Conservation (phyloP, 805 yeast species). For the Monosporozyma aerobia region DNA sequence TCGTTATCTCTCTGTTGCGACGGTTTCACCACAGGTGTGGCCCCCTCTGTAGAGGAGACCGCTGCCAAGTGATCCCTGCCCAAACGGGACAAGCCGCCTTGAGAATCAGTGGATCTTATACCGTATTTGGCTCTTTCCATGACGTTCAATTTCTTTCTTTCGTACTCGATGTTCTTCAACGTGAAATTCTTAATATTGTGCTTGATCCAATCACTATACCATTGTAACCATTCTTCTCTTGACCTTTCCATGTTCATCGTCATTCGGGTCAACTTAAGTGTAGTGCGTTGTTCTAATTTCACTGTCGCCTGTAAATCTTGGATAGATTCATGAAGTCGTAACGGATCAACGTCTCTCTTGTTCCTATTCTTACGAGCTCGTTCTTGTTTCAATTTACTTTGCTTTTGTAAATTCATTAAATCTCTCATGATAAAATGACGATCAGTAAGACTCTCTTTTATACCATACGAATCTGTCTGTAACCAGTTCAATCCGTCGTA, state of each 20-base stretch:
- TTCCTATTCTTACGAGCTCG: conserved; percentile 63
- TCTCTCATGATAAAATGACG: conserved; percentile 91
- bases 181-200: conserved; percentile 50
- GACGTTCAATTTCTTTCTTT: conserved; percentile 65
- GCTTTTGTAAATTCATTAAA: conserved; percentile 65
- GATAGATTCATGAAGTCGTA: conserved; percentile 85
- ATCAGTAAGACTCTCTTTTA: conserved; percentile 88
- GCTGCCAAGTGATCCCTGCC: conserved; percentile 34
- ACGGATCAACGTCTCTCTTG: conserved; percentile 68
- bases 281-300: conserved; percentile 62
- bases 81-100: conserved; percentile 74
- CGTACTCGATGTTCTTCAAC: conserved; percentile 70
- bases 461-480: conserved; percentile 68
- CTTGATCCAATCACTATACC: conserved; percentile 49
- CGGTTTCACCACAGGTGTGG: conserved; percentile 18
- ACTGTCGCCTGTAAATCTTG: conserved; percentile 70
- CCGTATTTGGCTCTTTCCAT: conserved; percentile 66
- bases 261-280: conserved; percentile 69
- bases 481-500: conserved; percentile 66
- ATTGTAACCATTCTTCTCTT: conserved; percentile 39
- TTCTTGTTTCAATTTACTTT: conserved; percentile 59
- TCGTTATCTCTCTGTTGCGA: conserved; percentile 7
- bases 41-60: not conserved
- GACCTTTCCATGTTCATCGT: conserved; percentile 81
- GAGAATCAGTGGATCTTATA: conserved; percentile 62